A percentile compares a stretch with the other conserved stretches of the same genome.
Evolutionary conservation across 208 protist genomes (phyloP).

Genomic region (Wallacemonas collosoma): DNA sequence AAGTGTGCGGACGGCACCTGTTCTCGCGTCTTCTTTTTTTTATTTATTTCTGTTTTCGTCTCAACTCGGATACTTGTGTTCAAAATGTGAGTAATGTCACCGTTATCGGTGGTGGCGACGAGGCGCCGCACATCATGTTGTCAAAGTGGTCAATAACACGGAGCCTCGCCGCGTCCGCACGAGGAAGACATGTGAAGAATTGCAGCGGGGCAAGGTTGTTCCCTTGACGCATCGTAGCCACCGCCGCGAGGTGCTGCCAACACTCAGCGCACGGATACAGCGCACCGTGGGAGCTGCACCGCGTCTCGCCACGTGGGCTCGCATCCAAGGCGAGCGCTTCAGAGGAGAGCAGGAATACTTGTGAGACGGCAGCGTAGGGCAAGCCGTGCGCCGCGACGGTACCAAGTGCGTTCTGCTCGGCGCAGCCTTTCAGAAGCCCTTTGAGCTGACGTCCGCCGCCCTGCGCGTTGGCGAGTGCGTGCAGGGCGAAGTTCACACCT

Average conservation of each 20-base stretch:
- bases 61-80: background rate
- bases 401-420: constrained; percentile 89
- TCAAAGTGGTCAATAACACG: constrained; percentile 24
- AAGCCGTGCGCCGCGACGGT: constrained; percentile 70
- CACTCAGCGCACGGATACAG: constrained; percentile 81
- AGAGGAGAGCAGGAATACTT: constrained; percentile 59
- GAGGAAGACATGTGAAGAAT: constrained; percentile 36
- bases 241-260: constrained; percentile 59
- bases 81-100: constrained; percentile 9
- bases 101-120: background rate
- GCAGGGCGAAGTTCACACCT: constrained; percentile 79
- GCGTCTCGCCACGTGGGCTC: background rate
- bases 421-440: constrained; percentile 85
- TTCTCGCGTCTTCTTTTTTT: background rate
- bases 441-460: constrained; percentile 26
- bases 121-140: background rate
- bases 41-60: background rate
- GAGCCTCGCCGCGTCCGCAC: constrained; percentile 9
- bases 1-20: background rate
- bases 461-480: constrained; percentile 54
- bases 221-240: constrained; percentile 46
- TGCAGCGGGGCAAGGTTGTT: constrained; percentile 36
- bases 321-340: background rate
- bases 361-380: constrained; percentile 45
- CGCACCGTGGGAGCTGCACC: constrained; percentile 9